Conservation (phyloP, 2,329 filamentous ascomycete genomes). For the Epichloe hybrida region DNA sequence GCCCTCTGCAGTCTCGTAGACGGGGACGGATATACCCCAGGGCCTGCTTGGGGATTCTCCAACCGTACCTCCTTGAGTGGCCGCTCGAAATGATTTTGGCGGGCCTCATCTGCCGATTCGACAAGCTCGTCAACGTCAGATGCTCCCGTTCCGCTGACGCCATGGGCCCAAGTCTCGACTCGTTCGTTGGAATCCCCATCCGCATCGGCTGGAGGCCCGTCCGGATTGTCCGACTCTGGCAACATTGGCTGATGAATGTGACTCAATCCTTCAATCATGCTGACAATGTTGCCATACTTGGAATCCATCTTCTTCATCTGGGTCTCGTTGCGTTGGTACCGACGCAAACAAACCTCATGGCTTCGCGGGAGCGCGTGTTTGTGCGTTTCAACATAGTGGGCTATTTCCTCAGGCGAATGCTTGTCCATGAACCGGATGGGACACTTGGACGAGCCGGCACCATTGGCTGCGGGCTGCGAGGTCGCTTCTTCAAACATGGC, state of each 20-base stretch:
- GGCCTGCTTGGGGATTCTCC: slow-evolving; percentile 87
- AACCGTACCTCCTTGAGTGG: slow-evolving; percentile 77
- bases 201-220: slow-evolving; percentile 26
- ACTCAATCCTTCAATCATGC: slow-evolving; percentile 85
- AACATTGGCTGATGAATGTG: slow-evolving; percentile 81
- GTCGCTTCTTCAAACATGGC: slow-evolving; percentile 48
- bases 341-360: slow-evolving; percentile 81
- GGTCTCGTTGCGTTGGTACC: slow-evolving; percentile 77
- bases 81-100: slow-evolving; percentile 67
- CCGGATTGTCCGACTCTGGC: slow-evolving; percentile 39
- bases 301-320: slow-evolving; percentile 81
- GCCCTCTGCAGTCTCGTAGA: slow-evolving; percentile 28
- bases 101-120: slow-evolving; percentile 33
- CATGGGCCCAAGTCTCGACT: slow-evolving; percentile 77
- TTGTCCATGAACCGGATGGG: slow-evolving; percentile 88
- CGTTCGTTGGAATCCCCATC: slow-evolving; percentile 50
- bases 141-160: slow-evolving; percentile 45
- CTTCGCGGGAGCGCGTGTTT: slow-evolving; percentile 91
- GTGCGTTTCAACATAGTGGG: slow-evolving; percentile 85
- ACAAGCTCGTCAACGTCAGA: slow-evolving; percentile 24
- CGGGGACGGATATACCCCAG: slow-evolving; percentile 79
- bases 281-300: slow-evolving; percentile 84
- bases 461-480: slow-evolving; percentile 37
- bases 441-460: slow-evolving; percentile 51
- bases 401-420: slow-evolving; percentile 85